Base-by-base conservation (phyloP, 306 rosid species). In the Myrica gale region DNA sequence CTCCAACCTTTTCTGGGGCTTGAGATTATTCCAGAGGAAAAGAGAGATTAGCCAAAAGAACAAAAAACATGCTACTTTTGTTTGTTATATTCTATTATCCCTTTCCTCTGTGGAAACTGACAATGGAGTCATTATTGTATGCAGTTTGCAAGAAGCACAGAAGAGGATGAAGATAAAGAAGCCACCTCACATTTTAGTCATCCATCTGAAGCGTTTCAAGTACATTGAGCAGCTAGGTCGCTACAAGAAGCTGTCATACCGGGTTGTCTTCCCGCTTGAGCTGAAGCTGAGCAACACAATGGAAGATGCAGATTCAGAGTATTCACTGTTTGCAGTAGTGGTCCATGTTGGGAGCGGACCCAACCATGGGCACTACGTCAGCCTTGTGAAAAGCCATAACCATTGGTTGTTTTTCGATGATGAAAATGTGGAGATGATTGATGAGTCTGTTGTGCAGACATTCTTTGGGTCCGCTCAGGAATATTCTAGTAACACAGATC, bases 161-260 rank as follows among this genome's bases (percentile, higher is more conserved):
- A 96, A 96, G 89, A 87, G 99, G 87, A 96, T 96, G 99, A 96
- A 96, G 87, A 96, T 96, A 76, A 96, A 96, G 89, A 92, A 96
- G 84, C 91, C 98, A 19, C 99, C 99, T 9, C 96, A 90, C 68
- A 86, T 92, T 81, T 85, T 96, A 86, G 99, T 96, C 61, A 96
- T 92, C 83, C 99, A 96, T 84, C 91, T 96, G 68, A 96, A 96
- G 90, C 97, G 99, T 80, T 96, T 96, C 71, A 96, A 96, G 85
- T 96, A 96, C 86, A 96, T 96, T 37, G 99, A 96, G 79, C 98
- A 92, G 88, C 89, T 96, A 12, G 96, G 97, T 53, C 98, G 99
- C 71, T 85, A 92, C 84, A 96, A 96, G 85, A 96, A 96, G 87
- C 88, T 96, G 65, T 96, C 93, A 10, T 96, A 96, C 82, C 79